Evolutionary conservation across 169 alveolate species (phyloP), one percentile per base, ranked within the genome.

Genomic region (Cryptosporidium parvum): DNA sequence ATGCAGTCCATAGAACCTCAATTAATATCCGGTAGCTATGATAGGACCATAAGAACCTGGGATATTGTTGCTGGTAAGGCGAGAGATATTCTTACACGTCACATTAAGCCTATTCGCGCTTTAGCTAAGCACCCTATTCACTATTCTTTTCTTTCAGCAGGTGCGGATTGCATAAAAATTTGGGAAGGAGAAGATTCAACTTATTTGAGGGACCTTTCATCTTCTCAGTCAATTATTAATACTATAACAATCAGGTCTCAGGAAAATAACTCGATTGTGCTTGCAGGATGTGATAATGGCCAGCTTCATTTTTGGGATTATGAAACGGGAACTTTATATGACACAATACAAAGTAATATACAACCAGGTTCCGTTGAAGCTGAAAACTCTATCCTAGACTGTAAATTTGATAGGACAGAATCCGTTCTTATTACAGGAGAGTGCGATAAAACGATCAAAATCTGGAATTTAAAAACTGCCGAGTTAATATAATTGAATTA

Each of bases 361-460:
- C 98, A 98, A 85, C 99, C 99, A 21, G 99, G 99, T 21, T 96
- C 99, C 9, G 92, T 98, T 62, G 97, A 96, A 42, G 96, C 98
- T 85, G 99, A 98, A 93, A 97, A 97, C 85, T 98, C 98, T 18
- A 97, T 98, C 12, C 96, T 97, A 87, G 96, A 96, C 61, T 86
- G 96, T 92, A 94, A 94, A 29, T 97, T 98, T 86, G 99, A 98
- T 93, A 94, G 94, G 92, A 95, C 98, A 85, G 98, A 96, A 84
- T 94, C 97, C 51, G 96, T 99, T 84, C 87, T 98, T 69, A 94
- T 98, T 48, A 98, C 99, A 26, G 99, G 98, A 14, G 99, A 98
- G 85, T 98, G 99, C 70, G 99, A 98, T 93, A 98, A 98, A 93
- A 97, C 99, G 10, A 97, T 98, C 62, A 98, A 98, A 94, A 96